phyloP scores from a whole-genome alignment of 768 basidiomycete species.

The Phylloporus arenicola region DNA sequence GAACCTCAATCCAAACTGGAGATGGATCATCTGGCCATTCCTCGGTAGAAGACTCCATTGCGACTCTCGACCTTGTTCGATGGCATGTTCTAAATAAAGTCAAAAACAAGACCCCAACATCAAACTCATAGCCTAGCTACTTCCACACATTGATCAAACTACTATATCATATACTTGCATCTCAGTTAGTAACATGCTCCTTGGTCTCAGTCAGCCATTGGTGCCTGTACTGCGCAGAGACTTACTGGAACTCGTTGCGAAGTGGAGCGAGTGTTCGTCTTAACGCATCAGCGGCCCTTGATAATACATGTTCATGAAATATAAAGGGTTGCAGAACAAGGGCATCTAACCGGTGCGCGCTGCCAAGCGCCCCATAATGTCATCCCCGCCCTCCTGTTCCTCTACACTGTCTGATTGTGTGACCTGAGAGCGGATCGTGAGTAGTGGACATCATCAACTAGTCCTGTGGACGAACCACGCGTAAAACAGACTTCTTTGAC shows the following conservation, averaged over 20 bases:
- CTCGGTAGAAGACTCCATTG: conserved; percentile 83
- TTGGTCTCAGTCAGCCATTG: neutral
- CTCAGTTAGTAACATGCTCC: neutral
- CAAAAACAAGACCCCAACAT: conserved; percentile 26
- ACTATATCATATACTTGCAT: neutral
- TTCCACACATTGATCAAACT: neutral
- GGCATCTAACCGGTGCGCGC: conserved; percentile 60
- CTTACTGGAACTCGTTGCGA: neutral
- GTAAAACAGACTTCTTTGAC: conserved; percentile 66
- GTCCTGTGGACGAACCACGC: conserved; percentile 39
- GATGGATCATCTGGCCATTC: conserved; percentile 77
- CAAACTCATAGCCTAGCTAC: conserved; percentile 12
- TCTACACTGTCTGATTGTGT: conserved; percentile 81
- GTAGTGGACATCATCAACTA: conserved; percentile 7
- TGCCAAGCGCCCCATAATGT: conserved; percentile 71
- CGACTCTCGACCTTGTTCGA: conserved; percentile 83
- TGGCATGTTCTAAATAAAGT: conserved; percentile 70
- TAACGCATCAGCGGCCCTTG: conserved; percentile 29
- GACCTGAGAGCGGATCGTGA: conserved; percentile 43
- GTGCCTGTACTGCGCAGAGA: neutral
- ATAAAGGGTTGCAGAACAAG: conserved; percentile 1
- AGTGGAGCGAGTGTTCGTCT: conserved; percentile 4
- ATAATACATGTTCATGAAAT: conserved; percentile 11
- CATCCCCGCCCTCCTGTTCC: conserved; percentile 81
- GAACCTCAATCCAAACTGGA: conserved; percentile 76